Evolutionary conservation across 2,329 filamentous ascomycete genomes (phyloP).

Genomic region (Diaporthe humulicola): DNA sequence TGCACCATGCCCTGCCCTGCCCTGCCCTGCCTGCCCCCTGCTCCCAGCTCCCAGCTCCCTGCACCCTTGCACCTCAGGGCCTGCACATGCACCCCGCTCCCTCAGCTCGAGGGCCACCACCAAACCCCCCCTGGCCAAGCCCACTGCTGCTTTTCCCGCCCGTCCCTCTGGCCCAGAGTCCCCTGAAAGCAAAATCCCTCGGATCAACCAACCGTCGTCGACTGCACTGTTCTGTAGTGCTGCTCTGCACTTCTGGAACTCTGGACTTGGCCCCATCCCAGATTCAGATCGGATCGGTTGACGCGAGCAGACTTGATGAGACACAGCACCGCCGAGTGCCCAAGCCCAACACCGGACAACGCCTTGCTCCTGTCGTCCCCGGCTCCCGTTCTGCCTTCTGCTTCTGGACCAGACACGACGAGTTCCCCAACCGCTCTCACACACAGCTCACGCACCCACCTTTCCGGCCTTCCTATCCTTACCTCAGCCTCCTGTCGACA

Average conservation of each 20-base stretch:
- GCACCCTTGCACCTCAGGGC: constrained; percentile 9
- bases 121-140: constrained; percentile 1
- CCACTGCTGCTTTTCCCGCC: constrained; percentile 14
- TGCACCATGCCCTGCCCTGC: too few species aligned
- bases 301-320: background rate
- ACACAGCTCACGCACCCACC: background rate
- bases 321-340: background rate
- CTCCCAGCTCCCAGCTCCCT: constrained; percentile 4
- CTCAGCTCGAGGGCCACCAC: constrained; percentile 22
- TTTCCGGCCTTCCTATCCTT: background rate
- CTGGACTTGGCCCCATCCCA: constrained; percentile 20
- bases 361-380: background rate
- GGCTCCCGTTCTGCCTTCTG: background rate
- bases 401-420: background rate
- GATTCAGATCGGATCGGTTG: constrained; percentile 2
- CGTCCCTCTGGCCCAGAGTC: constrained; percentile 21
- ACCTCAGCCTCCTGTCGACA: background rate
- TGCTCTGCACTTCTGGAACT: constrained; percentile 15
- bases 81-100: constrained; percentile 27
- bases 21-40: background rate
- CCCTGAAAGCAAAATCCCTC: constrained; percentile 35
- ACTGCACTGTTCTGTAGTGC: background rate
- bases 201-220: constrained; percentile 1
- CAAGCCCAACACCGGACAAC: background rate
- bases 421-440: background rate